These are phyloP conservation scores for Orbilia brochopaga DNA, from an alignment of 2,329 filamentous ascomycete species.

Conservation along the genomic window DNA sequence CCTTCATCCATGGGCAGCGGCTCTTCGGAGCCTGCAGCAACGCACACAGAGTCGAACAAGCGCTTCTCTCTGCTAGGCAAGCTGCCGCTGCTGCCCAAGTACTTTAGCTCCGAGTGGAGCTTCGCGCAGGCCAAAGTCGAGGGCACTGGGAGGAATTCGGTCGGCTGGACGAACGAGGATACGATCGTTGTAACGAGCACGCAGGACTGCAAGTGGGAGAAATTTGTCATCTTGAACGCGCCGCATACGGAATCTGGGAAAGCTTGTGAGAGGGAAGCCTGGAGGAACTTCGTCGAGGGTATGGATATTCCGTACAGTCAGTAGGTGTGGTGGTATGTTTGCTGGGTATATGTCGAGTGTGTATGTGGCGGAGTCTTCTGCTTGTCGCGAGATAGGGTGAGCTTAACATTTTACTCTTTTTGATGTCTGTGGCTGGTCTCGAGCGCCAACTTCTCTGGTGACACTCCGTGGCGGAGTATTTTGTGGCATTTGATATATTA, in stretches of 20 bases:
- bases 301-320: constrained; percentile 44
- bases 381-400: no score
- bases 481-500: no score
- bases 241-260: constrained; percentile 43
- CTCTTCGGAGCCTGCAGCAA: constrained; percentile 52
- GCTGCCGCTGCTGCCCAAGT: constrained; percentile 80
- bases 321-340: constrained; percentile 1
- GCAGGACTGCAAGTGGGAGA: constrained; percentile 87
- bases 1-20: constrained; percentile 36
- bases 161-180: constrained; percentile 81
- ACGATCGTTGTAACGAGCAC: constrained; percentile 78
- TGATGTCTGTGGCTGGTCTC: no score
- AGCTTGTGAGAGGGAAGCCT: constrained; percentile 37
- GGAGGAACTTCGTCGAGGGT: constrained; percentile 45
- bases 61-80: constrained; percentile 87
- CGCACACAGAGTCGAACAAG: constrained; percentile 65
- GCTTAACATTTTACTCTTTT: no score
- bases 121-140: constrained; percentile 82
- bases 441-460: no score
- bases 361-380: no score
- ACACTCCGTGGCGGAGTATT: no score
- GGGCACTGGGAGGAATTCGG: constrained; percentile 80
- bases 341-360: no score
- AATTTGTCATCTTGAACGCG: constrained; percentile 72
- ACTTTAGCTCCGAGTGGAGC: constrained; percentile 89